Conservation (phyloP, 2,329 filamentous ascomycete species). For the Phialocephala sp. region DNA sequence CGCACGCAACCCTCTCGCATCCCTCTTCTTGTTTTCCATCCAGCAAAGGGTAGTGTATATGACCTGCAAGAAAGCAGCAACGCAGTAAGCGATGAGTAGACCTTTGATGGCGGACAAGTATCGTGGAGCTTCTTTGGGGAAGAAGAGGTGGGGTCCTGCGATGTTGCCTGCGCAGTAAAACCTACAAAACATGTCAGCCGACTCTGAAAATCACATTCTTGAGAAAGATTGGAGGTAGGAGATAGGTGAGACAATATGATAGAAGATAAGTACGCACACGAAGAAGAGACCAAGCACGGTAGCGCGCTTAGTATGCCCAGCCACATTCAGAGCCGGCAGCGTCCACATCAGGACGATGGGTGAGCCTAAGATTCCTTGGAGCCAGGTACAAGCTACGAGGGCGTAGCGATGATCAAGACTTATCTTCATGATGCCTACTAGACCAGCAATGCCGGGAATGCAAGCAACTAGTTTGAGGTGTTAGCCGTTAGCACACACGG, state of each 20-base stretch:
- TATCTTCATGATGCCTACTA: conserved; percentile 59
- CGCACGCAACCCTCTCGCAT: conserved; percentile 13
- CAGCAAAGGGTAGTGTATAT: conserved; percentile 14
- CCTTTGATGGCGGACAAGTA: conserved; percentile 50
- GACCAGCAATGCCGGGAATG: conserved; percentile 16
- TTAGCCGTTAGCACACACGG: neutral
- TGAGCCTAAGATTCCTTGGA: conserved; percentile 75
- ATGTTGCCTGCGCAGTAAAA: conserved; percentile 68
- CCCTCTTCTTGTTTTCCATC: conserved; percentile 26
- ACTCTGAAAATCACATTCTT: conserved; percentile 34
- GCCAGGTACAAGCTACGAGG: conserved; percentile 66
- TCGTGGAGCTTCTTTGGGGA: conserved; percentile 57
- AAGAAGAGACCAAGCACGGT: conserved; percentile 74
- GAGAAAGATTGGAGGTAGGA: neutral
- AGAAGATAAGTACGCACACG: conserved; percentile 51
- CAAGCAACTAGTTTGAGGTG: neutral
- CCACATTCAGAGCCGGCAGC: conserved; percentile 65
- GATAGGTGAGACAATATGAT: neutral
- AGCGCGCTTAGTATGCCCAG: conserved; percentile 76
- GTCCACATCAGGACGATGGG: conserved; percentile 25
- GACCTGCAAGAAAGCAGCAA: conserved; percentile 10
- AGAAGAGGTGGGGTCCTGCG: conserved; percentile 67
- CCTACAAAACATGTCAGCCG: conserved; percentile 57
- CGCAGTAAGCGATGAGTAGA: conserved; percentile 52
- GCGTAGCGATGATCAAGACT: conserved; percentile 66